A percentile compares a stretch with the other conserved stretches of the same genome.
phyloP scores from a whole-genome alignment of 345 rosid species.

The Rhodomyrtus tomentosa region DNA sequence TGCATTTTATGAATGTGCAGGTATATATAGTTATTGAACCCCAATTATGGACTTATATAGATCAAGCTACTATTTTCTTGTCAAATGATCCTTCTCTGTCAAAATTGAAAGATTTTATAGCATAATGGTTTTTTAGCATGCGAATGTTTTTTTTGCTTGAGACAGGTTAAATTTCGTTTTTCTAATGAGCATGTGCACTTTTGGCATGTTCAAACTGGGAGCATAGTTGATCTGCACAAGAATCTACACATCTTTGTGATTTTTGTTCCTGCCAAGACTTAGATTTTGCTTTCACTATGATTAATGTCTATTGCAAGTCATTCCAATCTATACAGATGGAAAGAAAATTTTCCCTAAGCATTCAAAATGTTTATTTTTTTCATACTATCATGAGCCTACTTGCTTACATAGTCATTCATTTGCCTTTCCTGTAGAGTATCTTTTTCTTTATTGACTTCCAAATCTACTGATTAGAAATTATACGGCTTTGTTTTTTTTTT shows the following conservation, averaged over 20 bases:
- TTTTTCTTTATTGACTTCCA: not conserved
- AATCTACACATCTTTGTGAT: not conserved
- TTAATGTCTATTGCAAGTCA: not conserved
- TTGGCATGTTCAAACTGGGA: not conserved
- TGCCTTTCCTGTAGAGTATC: not conserved
- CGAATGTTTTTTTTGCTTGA: not conserved
- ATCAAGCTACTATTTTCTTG: not conserved
- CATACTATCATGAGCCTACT: not conserved
- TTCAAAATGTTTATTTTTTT: not conserved
- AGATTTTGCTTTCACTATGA: not conserved
- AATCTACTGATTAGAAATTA: not conserved
- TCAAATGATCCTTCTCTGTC: not conserved
- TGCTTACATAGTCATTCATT: not conserved
- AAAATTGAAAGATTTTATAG: not conserved
- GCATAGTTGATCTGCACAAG: not conserved
- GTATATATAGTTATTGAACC: conserved; percentile 13
- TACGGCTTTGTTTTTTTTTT: not conserved
- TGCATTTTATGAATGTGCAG: conserved; percentile 80
- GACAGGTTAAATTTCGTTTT: not conserved
- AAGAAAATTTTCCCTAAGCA: not conserved
- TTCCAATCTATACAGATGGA: not conserved
- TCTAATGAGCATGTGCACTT: not conserved
- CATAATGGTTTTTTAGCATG: not conserved
- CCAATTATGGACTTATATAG: not conserved
- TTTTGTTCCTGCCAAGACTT: not conserved